phyloP scores from a whole-genome alignment of 2,329 filamentous ascomycete species.

The Aspergillus intermedius region DNA sequence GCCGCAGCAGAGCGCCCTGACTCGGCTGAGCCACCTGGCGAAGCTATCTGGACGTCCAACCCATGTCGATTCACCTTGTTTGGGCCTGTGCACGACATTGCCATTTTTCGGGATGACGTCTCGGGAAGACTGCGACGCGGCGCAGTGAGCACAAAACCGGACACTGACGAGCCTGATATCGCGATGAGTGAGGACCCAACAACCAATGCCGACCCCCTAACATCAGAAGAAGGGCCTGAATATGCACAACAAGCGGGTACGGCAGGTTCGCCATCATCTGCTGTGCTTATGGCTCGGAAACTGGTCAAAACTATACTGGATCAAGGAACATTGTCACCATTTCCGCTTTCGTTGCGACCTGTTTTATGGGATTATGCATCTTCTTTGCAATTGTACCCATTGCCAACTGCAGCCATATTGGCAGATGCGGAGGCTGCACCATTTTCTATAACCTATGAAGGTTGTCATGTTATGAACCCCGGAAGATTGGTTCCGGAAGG shows the following conservation, averaged over 20 bases:
- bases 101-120: slow-evolving; percentile 82
- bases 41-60: slow-evolving; percentile 83
- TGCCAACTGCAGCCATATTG: slow-evolving; percentile 77
- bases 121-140: slow-evolving; percentile 70
- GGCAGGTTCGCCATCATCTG: slow-evolving; percentile 16
- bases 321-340: slow-evolving; percentile 82
- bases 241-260: slow-evolving; percentile 11
- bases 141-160: slow-evolving; percentile 61
- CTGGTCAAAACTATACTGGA: slow-evolving; percentile 88
- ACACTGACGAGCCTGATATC: slow-evolving; percentile 14
- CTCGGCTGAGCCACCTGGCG: slow-evolving; percentile 53
- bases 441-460: slow-evolving; percentile 87
- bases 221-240: slow-evolving; percentile 25
- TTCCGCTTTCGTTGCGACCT: slow-evolving; percentile 70
- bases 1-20: slow-evolving; percentile 54
- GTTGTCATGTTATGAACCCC: slow-evolving; percentile 93
- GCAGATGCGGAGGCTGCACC: slow-evolving; percentile 74
- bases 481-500: slow-evolving; percentile 66
- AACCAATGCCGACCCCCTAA: slow-evolving; percentile 17
- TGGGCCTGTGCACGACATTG: slow-evolving; percentile 78
- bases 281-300: slow-evolving; percentile 55
- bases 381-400: slow-evolving; percentile 73
- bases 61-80: slow-evolving; percentile 77
- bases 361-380: slow-evolving; percentile 83
- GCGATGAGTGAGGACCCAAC: slow-evolving; percentile 21